Evolutionary conservation across 208 protist species (phyloP).

Genomic region (Trypanosoma platydactyli): DNA sequence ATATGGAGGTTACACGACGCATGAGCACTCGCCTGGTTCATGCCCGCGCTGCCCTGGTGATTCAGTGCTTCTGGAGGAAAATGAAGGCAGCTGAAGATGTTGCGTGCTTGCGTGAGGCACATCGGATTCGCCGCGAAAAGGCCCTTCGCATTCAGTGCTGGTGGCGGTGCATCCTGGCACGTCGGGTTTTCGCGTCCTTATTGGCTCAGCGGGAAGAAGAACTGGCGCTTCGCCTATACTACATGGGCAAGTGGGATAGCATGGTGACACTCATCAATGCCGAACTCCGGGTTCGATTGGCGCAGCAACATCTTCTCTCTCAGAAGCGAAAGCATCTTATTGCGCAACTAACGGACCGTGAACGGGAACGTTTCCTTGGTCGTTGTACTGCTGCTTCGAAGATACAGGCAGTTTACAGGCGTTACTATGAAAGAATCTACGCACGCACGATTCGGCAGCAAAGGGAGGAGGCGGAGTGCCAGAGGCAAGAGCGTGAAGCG

Average conservation of each 20-base stretch:
- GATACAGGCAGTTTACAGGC: constrained; percentile 79
- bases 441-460: constrained; percentile 53
- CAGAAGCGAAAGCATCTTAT: constrained; percentile 36
- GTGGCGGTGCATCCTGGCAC: constrained; percentile 67
- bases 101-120: constrained; percentile 37
- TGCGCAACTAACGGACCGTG: constrained; percentile 34
- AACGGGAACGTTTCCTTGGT: constrained; percentile 44
- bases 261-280: constrained; percentile 52
- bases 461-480: constrained; percentile 42
- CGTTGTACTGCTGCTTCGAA: constrained; percentile 49
- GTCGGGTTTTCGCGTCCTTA: constrained; percentile 30
- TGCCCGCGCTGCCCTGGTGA: constrained; percentile 42
- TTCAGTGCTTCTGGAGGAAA: constrained; percentile 90
- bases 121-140: constrained; percentile 20
- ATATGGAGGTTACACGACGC: constrained; percentile 37
- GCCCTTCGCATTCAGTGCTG: constrained; percentile 61
- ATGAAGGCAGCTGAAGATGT: constrained; percentile 60
- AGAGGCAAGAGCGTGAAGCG: constrained; percentile 31
- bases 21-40: constrained; percentile 29
- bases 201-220: constrained; percentile 48
- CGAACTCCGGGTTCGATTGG: constrained; percentile 41
- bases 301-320: constrained; percentile 29
- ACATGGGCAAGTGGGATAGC: constrained; percentile 65
- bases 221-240: constrained; percentile 46
- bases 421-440: constrained; percentile 77